A percentile compares a stretch with the other conserved stretches of the same genome.
phyloP scores from a whole-genome alignment of 495 filamentous ascomycete genomes.

The Lasiosphaeriaceae sp. region DNA sequence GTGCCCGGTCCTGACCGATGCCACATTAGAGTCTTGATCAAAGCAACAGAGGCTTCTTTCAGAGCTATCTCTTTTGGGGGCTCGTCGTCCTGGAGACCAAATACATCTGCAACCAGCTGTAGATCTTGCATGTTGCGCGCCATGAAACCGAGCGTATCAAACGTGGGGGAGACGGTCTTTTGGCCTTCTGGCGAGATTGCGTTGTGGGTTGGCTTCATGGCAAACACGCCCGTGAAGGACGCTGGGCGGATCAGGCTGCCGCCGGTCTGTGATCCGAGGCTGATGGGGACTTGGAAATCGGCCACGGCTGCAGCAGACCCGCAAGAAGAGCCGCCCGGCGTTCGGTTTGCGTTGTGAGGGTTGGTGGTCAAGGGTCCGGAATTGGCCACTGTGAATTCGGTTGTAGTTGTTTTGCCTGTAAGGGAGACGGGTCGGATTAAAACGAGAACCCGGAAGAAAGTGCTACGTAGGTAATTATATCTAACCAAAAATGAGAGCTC shows the following conservation, averaged over 20 bases:
- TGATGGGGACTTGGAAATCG: conserved; percentile 47
- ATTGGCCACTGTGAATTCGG: conserved; percentile 46
- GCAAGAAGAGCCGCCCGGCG: conserved; percentile 51
- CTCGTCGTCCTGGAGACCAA: conserved; percentile 46
- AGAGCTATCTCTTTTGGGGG: conserved; percentile 15
- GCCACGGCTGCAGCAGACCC: conserved; percentile 51
- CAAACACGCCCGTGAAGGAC: conserved; percentile 53
- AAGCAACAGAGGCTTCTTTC: conserved; percentile 41
- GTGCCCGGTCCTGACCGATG: conserved; percentile 44
- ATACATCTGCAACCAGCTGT: conserved; percentile 43
- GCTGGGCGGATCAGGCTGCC: conserved; percentile 49
- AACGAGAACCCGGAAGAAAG: not conserved
- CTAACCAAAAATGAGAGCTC: conserved; percentile 44
- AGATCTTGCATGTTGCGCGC: conserved; percentile 48
- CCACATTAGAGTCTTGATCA: conserved; percentile 48
- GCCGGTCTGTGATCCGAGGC: conserved; percentile 49
- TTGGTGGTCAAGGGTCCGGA: conserved; percentile 38
- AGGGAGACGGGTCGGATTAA: not conserved
- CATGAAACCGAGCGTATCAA: conserved; percentile 53
- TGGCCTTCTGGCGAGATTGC: conserved; percentile 51
- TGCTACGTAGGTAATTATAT: not conserved
- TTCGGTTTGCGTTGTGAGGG: conserved; percentile 44
- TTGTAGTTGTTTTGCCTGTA: conserved; percentile 44
- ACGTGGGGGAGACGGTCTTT: conserved; percentile 42
- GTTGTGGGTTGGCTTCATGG: conserved; percentile 55